A percentile compares a stretch with the other conserved stretches of the same genome.
phyloP scores from a whole-genome alignment of 176 grass and related monocot genomes.

The Musa itinerans region DNA sequence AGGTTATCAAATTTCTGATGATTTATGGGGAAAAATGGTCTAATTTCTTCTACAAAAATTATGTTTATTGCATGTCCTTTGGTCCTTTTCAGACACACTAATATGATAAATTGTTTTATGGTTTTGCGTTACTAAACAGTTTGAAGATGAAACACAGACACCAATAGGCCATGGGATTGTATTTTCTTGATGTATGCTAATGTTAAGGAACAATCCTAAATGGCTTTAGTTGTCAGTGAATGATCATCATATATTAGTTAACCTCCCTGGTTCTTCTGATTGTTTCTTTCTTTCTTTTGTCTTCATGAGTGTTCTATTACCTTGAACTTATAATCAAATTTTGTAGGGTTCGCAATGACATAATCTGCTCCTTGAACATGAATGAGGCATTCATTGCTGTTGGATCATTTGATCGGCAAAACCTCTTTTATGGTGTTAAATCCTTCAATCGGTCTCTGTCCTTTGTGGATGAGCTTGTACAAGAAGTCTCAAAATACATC shows the following conservation, averaged over 20 bases:
- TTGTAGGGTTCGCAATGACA: constrained; percentile 69
- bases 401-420: constrained; percentile 76
- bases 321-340: constrained; percentile 14
- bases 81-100: too few relatives aligned
- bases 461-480: constrained; percentile 68
- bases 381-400: constrained; percentile 44
- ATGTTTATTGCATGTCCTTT: too few relatives aligned
- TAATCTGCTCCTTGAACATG: constrained; percentile 63
- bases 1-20: too few relatives aligned
- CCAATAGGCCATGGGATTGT: too few relatives aligned
- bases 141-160: too few relatives aligned
- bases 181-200: too few relatives aligned
- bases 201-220: too few relatives aligned
- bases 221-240: too few relatives aligned
- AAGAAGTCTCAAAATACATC: constrained; percentile 62
- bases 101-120: too few relatives aligned
- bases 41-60: too few relatives aligned
- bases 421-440: constrained; percentile 83
- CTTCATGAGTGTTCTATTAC: background rate
- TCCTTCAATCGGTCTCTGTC: constrained; percentile 45
- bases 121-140: too few relatives aligned
- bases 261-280: constrained; percentile 10
- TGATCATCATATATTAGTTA: background rate
- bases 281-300: background rate
- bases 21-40: too few relatives aligned